These are phyloP conservation scores for Podospora anserina DNA, from an alignment of 495 filamentous ascomycete species.

Conservation along the genomic window DNA sequence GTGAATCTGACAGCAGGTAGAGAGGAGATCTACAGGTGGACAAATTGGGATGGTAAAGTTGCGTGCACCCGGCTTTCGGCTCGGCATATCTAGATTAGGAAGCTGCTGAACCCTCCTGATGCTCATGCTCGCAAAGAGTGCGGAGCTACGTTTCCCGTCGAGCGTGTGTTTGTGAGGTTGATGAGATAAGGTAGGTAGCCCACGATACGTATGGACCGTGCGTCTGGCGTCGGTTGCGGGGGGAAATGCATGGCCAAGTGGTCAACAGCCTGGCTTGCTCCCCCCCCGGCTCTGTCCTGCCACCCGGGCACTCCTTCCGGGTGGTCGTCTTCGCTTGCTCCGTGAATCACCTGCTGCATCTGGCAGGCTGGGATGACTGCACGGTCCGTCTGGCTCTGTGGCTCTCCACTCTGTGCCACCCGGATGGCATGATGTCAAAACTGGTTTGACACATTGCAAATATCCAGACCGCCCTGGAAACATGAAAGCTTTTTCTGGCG, in stretches of 20 bases:
- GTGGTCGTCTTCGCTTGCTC: not conserved
- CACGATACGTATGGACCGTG: conserved; percentile 7
- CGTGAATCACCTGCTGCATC: conserved; percentile 20
- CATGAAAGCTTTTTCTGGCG: not conserved
- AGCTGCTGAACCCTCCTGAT: conserved; percentile 5
- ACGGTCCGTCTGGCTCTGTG: conserved; percentile 16
- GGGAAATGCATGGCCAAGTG: not conserved
- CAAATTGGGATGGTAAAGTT: not conserved
- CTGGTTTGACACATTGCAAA: not conserved
- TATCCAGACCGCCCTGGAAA: conserved; percentile 3
- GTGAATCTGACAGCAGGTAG: no score
- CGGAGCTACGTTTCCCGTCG: conserved; percentile 1
- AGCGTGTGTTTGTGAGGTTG: not conserved
- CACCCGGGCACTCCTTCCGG: not conserved
- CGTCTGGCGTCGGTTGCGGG: not conserved
- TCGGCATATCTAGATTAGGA: conserved; percentile 24
- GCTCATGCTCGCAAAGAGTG: not conserved
- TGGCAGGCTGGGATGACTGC: conserved; percentile 12
- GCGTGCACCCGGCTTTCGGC: conserved; percentile 5
- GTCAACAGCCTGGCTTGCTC: not conserved
- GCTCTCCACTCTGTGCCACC: conserved; percentile 13
- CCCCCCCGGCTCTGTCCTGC: not conserved
- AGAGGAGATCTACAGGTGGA: no score
- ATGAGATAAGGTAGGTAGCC: not conserved
- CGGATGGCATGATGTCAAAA: conserved; percentile 1